Evolutionary conservation across 1,284 basidiomycete genomes (phyloP), one percentile per base, ranked within the genome.

Genomic region (Hortiboletus rubellus): DNA sequence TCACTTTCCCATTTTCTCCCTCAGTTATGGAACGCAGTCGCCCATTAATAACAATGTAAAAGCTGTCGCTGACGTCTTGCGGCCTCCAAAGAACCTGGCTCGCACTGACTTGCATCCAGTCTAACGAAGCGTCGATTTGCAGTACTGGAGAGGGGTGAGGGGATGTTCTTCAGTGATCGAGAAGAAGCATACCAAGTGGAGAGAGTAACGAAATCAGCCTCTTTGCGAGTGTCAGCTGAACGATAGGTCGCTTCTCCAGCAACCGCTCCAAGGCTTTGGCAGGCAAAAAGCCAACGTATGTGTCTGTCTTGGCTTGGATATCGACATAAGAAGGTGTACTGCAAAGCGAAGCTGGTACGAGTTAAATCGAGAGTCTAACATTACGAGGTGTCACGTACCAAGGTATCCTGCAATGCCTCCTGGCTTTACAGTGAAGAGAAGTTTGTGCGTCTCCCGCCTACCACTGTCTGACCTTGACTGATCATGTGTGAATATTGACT

Each of bases 1-100:
- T 85, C 40, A 97, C 87, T 34, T 83, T 86, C 7, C 86, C 87
- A 33, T 81, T 81, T 22, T 89, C 84, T 24, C 79, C 80, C 66
- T 91, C 89, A 12, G 82, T 81, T 59, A 91, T 87, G 2, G 94
- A 91, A 59, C 96, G 87, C 18, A 99, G 76, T 62, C 96, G 94
- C 41, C 96, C 96, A 68, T 98, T 98, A 75, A 99, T 96, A 63
- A 99, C 94, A 54, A 99, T 97, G 73, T 97, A 99, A 74, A 99
- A 98, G 67, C 94, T 96, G 66, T 97, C 93, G 69, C 89, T 92
- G 30, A 77, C 79, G 64, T 98, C 97, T 36, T 92, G 87, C 44
- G 96, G 91, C 30, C 96, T 84, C 86, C 95, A 98, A 51, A 97
- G 80, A 41, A 95, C 87, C 71, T 94, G 94, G 0, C 97, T 94